Base-by-base conservation (phyloP, 2,329 filamentous ascomycete genomes). In the Penicillium sp. region DNA sequence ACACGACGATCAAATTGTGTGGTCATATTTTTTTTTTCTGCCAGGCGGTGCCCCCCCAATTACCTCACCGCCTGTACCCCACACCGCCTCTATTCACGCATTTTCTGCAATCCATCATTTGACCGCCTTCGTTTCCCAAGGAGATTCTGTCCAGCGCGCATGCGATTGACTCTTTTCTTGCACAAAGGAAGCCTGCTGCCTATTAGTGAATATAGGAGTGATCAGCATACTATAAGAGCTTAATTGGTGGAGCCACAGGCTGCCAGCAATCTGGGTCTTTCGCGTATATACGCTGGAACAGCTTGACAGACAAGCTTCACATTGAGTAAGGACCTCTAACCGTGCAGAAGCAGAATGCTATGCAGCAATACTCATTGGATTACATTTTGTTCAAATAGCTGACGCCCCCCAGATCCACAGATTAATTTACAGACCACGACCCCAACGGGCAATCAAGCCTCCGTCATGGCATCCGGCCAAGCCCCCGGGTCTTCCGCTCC, bases 1-100 rank as follows among this genome's bases (percentile, higher is more conserved):
- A 53, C 53, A 52, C 54, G 61, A 61, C 65, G 61, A 62, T 63
- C 63, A 65, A 65, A 64, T 64, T 66, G 65, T 49, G 48, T 45
- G 57, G 52, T 68, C 63, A 66, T 61, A 64, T 67, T 55, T 58
- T 61, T 61, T 59, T 59, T 66, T 67, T 67, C 57, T 65, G 63
- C 57, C 61, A 42, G 52, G 57, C 57, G 58, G 55, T 56, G 60
- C 56, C 53, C 53, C 53, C 42, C 51, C 35, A 29, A 48, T 45
- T 35, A 13, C 10, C 29, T 34, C 22, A 54, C 46, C 44, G 39
- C 35, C 28, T 19, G 4, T 12, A 9, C 8, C 9, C 1, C 26
- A 41, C 32, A 51, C 48, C 44, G 44, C 32, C 43, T 7, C 31
- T 24, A 24, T 28, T 26, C 33, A 22, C 10, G 3, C 15, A 9